Base-by-base conservation (phyloP, 2,329 filamentous ascomycete genomes). In the Celoporthe dispersa region DNA sequence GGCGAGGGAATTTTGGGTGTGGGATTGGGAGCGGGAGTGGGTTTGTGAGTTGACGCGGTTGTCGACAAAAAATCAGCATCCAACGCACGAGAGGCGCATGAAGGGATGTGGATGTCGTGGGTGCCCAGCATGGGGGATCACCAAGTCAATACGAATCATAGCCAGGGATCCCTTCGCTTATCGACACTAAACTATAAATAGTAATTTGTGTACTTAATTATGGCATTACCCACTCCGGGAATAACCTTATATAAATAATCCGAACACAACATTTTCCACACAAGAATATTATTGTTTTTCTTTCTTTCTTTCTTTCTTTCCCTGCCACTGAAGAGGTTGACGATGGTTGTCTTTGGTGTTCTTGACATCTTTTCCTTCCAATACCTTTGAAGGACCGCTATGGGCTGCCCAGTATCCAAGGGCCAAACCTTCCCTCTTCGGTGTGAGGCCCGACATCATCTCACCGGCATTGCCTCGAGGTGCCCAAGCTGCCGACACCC, bases 181-280 rank as follows among this genome's bases (percentile, higher is more conserved):
- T 67, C 65, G 65, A 16, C 55, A 57, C 65, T 67, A 60, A 19
- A 35, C 65, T 67, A 67, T 61, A 60, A 67, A 67, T 66, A 66
- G 64, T 31, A 59, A 33, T 55, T 48, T 66, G 37, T 63, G 33
- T 63, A 61, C 59, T 22, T 33, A 39, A 39, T 39, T 33, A 33
- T 57, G 59, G 59, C 33, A 25, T 25, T 60, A 61, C 11, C 59
- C 31, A 33, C 33, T 14, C 57, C 59, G 31, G 35, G 33, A 61
- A 61, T 33, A 61, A 39, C 33, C 59, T 39, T 61, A 61, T 61
- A n/a, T 39, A 37, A 31, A 57, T 57, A 57, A 57, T 7, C 59
- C 22, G 35, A 37, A 8, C 33, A 61, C 8, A 11, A 37, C 31
- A 37, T 55, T 28, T 6, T 28, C 5, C 25, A 31, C n/a, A 28